Base-by-base conservation (phyloP, 768 basidiomycete genomes). In the Galerina sulciceps region DNA sequence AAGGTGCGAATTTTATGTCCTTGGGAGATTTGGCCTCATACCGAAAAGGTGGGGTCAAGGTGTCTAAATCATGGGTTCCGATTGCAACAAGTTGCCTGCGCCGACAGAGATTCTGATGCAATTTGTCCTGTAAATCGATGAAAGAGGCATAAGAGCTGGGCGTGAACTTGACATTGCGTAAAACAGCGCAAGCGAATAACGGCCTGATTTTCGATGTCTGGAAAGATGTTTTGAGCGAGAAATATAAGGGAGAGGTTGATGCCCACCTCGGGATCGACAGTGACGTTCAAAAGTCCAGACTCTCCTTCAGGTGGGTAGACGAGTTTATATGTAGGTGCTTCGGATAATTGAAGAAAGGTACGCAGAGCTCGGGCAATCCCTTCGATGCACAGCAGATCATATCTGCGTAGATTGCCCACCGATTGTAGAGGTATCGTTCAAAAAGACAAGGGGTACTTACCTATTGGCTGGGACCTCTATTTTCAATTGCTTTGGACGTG, bases 391-490 rank as follows among this genome's bases (percentile, higher is more conserved):
- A 99, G 84, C 17, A 99, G 83, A 76, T 99, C 97, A 69, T 99
- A 99, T 87, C 96, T 94, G 69, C 10, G 49, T 58, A 54, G 23
- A 51, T 34, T 36, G 18, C 43, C 20, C 23, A 40, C 13, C 64
- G 37, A 61, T 31, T 48, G 64, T 53, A 40, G 57, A 35, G 53
- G 61, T 53, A 35, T 44, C 36, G 6, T 4, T 20, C 42, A 14
- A 44, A 60, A 36, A 10, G 49, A 31, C 35, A 53, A 52, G 45
- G 23, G 53, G 40, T 36, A 44, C 66, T 57, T 56, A 86, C 94
- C 95, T 88, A 74, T 99, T 99, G n/a, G 97, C 97, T 44, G 97
- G 96, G 43, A 98, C 85, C 75, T 99, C 97, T 67, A 99, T 97
- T 83, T 99, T 99, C 67, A 99, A 80, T 92, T 97, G 94, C 89